Conservation (phyloP, 2,329 filamentous ascomycete species). For the Beauveria rudraprayagi region DNA sequence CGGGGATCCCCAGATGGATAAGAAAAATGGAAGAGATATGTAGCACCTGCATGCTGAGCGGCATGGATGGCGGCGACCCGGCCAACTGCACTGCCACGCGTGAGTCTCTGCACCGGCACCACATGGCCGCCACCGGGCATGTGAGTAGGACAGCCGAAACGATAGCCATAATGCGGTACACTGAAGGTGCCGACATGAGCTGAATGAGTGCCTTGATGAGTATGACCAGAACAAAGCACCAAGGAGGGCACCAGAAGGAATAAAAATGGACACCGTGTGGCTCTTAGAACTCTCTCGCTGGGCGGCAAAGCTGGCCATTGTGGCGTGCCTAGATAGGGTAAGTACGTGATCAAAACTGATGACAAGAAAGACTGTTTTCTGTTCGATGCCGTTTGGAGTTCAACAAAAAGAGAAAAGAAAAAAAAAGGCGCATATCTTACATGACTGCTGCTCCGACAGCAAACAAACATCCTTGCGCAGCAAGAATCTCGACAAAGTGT, state of each 20-base stretch:
- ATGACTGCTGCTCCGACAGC: not conserved
- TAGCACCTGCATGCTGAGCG: not conserved
- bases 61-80: not conserved
- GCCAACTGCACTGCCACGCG: not conserved
- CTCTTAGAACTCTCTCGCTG: not conserved
- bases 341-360: not conserved
- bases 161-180: not conserved
- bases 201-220: not conserved
- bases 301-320: not conserved
- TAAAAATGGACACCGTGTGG: not conserved
- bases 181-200: not conserved
- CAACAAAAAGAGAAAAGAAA: no score
- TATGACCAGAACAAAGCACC: not conserved
- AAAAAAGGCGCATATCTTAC: not conserved
- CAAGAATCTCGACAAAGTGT: not conserved
- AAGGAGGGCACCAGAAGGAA: not conserved
- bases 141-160: not conserved
- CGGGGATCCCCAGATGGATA: not conserved
- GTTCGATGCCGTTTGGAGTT: no score
- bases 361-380: no score
- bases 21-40: not conserved
- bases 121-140: not conserved
- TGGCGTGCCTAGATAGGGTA: not conserved
- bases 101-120: not conserved
- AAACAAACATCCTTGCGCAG: not conserved